Base-by-base conservation (phyloP, 2,329 filamentous ascomycete genomes). In the Pseudopyrenochaeta lycopersici region DNA sequence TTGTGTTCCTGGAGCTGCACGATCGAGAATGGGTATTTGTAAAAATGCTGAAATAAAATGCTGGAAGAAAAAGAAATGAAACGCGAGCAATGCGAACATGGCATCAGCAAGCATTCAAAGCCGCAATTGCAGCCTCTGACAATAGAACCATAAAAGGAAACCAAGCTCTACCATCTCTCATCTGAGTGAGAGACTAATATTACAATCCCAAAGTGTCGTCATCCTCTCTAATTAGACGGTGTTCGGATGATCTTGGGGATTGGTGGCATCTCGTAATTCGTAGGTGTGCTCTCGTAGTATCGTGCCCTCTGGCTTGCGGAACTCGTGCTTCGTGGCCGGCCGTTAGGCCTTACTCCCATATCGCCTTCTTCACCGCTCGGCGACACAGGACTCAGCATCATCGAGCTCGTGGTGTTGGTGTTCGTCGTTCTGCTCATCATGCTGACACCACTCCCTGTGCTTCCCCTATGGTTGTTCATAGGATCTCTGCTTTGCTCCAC, bases 221-320 rank as follows among this genome's bases (percentile, higher is more conserved):
- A 14, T 46, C 10, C 29, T 6, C 43, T 7, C 31, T 21, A 18
- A 14, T 66, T 58, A 11, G 70, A 72, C 5, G 45, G 36, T 9
- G 68, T 72, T 10, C 64, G 67, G n/a, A 73, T 49, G 36, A 73
- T 74, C 54, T 52, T 72, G 1, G 71, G 70, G 5, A 73, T 54
- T 29, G 64, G 63, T 23, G 59, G 58, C 35, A 61, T 58, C 10
- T 59, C 49, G 35, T 48, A 50, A 4, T 66, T 58, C 2, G 54
- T 57, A 14, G 68, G 60, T n/a, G 50, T 68, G n/a, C 41, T 61
- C 7, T 70, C 64, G n/a, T 74, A 74, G 39, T 74, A 74, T 17
- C 65, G 51, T 3, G 65, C 57, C 15, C 59, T 56, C 35, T 56
- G 47, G 23, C 69, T 72, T 3, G 64, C 44, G 7, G 67, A 57